A percentile compares a stretch with the other conserved stretches of the same genome.
Conservation (phyloP, 2,329 filamentous ascomycete species). For the Fusarium humuli region DNA sequence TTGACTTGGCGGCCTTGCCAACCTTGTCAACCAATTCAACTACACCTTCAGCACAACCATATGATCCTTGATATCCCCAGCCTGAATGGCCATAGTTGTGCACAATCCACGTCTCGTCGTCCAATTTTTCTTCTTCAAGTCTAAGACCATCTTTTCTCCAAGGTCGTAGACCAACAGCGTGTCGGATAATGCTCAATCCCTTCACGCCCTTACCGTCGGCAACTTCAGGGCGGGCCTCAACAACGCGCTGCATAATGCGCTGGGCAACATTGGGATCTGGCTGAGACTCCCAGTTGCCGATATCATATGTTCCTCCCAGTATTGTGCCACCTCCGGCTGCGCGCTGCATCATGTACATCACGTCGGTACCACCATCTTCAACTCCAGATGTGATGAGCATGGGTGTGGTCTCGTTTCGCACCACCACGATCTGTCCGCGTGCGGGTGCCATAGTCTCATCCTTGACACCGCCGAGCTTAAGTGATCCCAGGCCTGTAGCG, state of each 20-base stretch:
- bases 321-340: slow-evolving; percentile 85
- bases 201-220: slow-evolving; percentile 75
- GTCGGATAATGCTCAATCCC: slow-evolving; percentile 79
- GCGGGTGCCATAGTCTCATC: slow-evolving; percentile 79
- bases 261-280: slow-evolving; percentile 83
- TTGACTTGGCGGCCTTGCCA: slow-evolving; percentile 43
- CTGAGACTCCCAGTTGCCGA: slow-evolving; percentile 81
- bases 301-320: slow-evolving; percentile 86
- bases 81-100: slow-evolving; percentile 86
- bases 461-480: slow-evolving; percentile 82
- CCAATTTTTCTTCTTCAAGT: slow-evolving; percentile 68
- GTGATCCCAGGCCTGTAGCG: slow-evolving; percentile 82
- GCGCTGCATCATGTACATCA: slow-evolving; percentile 84
- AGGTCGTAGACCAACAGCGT: slow-evolving; percentile 85
- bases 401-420: slow-evolving; percentile 78
- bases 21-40: slow-evolving; percentile 76
- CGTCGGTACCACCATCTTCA: slow-evolving; percentile 78
- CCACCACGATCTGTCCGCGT: slow-evolving; percentile 85
- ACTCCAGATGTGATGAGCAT: slow-evolving; percentile 80
- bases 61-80: slow-evolving; percentile 79
- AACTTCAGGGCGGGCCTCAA: slow-evolving; percentile 73
- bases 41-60: slow-evolving; percentile 76
- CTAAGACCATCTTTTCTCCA: slow-evolving; percentile 78
- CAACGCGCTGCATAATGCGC: slow-evolving; percentile 84
- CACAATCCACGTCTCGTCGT: slow-evolving; percentile 73